Base-by-base conservation (phyloP, 345 rosid species). In the Moricandia arvensis region DNA sequence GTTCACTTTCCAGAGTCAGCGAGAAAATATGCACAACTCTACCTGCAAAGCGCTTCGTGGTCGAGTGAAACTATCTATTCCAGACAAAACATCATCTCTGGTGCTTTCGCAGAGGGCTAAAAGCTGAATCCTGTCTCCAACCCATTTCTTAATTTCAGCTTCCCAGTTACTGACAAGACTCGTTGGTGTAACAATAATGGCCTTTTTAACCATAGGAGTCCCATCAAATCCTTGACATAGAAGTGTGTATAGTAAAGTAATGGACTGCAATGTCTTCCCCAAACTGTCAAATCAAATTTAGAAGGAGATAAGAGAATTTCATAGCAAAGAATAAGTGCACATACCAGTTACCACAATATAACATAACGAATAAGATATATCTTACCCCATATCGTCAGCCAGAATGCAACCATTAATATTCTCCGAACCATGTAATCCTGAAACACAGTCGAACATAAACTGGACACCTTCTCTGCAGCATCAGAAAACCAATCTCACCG, bases 121-220 rank as follows among this genome's bases (percentile, higher is more conserved):
- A 65, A 95, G 93, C 71, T 84, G 87, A 78, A 95, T 86, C 86
- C 96, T 87, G 61, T 90, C 92, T 54, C 97, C 96, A 73, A 92
- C 87, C 99, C 99, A 95, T 83, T 95, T 95, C 68, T 80, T 79
- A 66, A 95, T 90, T 85, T 95, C 99, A 71, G 93, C 96, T 80
- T 95, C 99, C 99, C 99, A 95, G 68, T 95, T 95, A 80, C 96
- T 92, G 54, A 95, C 99, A 77, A 95, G 99, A 83, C 99, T 95
- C 53, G 99, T 95, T 60, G 99, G 99, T 35, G 99, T 95, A 82
- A 90, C 97, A 79, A 95, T 83, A 66, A 92, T 92, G 79, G 91
- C 96, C 77, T 88, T 92, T 68, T 83, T 95, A 77, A 90, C 97
- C 93, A 95, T 92, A 62, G 99, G 94, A 63, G 85, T 90, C 61